Conservation (phyloP, 495 filamentous ascomycete species). For the Cladorrhinum samala region DNA sequence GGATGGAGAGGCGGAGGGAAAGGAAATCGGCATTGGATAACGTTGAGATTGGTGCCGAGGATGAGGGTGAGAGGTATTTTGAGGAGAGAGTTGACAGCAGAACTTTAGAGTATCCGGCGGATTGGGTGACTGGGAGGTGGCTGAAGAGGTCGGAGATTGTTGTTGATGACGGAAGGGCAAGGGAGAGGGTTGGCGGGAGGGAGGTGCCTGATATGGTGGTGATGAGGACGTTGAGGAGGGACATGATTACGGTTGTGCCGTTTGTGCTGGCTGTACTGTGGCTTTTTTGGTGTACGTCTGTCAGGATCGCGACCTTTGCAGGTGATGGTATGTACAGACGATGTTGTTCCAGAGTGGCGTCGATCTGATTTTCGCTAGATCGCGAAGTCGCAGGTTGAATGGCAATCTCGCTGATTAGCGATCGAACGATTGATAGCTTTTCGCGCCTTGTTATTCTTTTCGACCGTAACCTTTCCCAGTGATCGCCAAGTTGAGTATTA, state of each 20-base stretch:
- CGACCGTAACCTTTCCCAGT: too few species aligned
- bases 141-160: conserved; percentile 59
- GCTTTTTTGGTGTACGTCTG: background rate
- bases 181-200: conserved; percentile 69
- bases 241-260: conserved; percentile 38
- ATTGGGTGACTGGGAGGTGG: conserved; percentile 50
- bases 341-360: too few species aligned
- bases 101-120: conserved; percentile 41
- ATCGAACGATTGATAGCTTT: too few species aligned
- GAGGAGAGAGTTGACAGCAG: conserved; percentile 79
- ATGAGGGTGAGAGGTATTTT: conserved; percentile 52
- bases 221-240: conserved; percentile 68
- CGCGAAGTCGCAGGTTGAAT: too few species aligned
- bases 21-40: conserved; percentile 54
- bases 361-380: too few species aligned
- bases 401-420: too few species aligned
- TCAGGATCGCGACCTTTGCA: too few species aligned
- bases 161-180: conserved; percentile 60
- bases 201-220: conserved; percentile 77
- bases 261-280: background rate
- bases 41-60: conserved; percentile 44
- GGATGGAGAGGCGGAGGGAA: conserved; percentile 67
- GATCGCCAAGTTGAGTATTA: too few species aligned
- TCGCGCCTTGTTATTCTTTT: too few species aligned
- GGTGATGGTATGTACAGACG: too few species aligned